A percentile compares a stretch with the other conserved stretches of the same genome.
phyloP scores from a whole-genome alignment of 2,329 filamentous ascomycete species.

The Colletotrichum sp. region DNA sequence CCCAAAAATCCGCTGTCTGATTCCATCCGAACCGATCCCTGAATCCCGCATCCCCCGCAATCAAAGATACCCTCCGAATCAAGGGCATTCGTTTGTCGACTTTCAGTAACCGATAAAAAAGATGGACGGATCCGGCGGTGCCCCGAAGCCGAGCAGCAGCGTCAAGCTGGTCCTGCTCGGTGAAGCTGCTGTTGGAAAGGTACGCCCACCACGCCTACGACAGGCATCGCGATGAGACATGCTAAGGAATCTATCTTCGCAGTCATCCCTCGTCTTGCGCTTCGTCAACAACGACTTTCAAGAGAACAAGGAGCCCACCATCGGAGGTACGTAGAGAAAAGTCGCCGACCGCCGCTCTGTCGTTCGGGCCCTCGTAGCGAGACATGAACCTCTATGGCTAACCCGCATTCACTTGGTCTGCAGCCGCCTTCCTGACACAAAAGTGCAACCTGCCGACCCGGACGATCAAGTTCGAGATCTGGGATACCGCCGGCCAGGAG shows the following conservation, averaged over 20 bases:
- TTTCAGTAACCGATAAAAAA: conserved; percentile 6
- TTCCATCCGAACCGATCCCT: background rate
- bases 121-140: conserved; percentile 74
- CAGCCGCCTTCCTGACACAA: conserved; percentile 96
- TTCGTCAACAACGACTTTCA: conserved; percentile 99
- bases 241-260: conserved; percentile 24
- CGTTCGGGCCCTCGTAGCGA: background rate
- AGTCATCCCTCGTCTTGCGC: conserved; percentile 96
- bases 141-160: conserved; percentile 97
- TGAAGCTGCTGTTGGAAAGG: conserved; percentile 98
- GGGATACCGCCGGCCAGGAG: conserved; percentile 98
- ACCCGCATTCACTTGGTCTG: conserved; percentile 4
- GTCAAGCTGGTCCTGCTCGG: conserved; percentile 98
- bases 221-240: background rate
- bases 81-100: conserved; percentile 6
- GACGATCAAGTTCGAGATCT: conserved; percentile 94
- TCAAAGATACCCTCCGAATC: background rate
- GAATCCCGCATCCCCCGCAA: background rate
- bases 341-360: background rate
- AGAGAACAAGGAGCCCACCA: conserved; percentile 99
- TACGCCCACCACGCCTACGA: conserved; percentile 42
- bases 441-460: conserved; percentile 95
- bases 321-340: conserved; percentile 73
- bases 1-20: background rate
- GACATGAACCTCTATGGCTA: background rate